These are phyloP conservation scores for Wickerhamiella sergipiensis DNA, from an alignment of 805 yeast genomes.

Conservation along the genomic window DNA sequence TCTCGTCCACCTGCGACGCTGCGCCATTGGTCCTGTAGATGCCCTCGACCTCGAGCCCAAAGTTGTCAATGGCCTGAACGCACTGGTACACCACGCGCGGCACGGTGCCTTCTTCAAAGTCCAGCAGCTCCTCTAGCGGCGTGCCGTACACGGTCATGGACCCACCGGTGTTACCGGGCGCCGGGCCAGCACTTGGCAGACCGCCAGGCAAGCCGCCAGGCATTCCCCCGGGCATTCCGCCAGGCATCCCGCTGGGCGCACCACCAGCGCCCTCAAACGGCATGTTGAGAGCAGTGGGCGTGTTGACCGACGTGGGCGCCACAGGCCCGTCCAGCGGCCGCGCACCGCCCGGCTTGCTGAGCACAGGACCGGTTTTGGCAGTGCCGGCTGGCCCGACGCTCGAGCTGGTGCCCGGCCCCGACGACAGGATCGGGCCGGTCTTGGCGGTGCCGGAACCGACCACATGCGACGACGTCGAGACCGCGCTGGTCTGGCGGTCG, in stretches of 20 bases:
- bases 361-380: not conserved
- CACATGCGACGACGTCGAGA: constrained; percentile 6
- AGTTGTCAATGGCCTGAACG: constrained; percentile 69
- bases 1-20: constrained; percentile 54
- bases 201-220: too few species aligned
- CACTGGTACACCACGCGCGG: constrained; percentile 85
- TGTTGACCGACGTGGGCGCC: not conserved
- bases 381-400: not conserved
- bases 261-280: not conserved
- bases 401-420: not conserved
- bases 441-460: constrained; percentile 18
- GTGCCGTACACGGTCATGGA: constrained; percentile 59
- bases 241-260: too few species aligned
- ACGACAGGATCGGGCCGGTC: constrained; percentile 19
- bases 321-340: not conserved
- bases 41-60: constrained; percentile 80
- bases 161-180: constrained; percentile 20
- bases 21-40: constrained; percentile 80
- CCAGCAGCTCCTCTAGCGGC: constrained; percentile 62
- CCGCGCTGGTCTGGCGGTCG: constrained; percentile 2
- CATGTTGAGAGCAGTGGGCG: not conserved
- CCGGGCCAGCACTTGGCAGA: constrained; percentile 10
- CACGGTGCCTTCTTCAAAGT: constrained; percentile 78
- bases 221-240: too few species aligned
- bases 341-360: not conserved